Base-by-base conservation (phyloP, 2,329 filamentous ascomycete species). In the Peltaster fructicola region DNA sequence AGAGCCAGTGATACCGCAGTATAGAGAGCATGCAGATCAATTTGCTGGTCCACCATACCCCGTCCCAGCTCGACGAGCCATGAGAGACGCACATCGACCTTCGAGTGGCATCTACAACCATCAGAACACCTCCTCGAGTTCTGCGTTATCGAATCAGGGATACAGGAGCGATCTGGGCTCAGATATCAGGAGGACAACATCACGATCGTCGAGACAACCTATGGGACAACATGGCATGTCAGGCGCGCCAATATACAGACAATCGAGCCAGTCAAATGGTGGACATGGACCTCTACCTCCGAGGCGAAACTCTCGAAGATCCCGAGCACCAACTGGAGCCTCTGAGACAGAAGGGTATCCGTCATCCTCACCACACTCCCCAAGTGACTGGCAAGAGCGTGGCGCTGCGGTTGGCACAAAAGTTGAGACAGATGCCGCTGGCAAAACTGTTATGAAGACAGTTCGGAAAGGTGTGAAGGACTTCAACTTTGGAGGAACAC, bases 401-500 rank as follows among this genome's bases (percentile, higher is more conserved):
- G 88, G 88, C 20, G 85, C 88, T n/a, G 82, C 85, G 2, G 71
- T 90, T 14, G 73, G 73, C 10, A 65, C 84, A 25, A 68, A 77
- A 30, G 73, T 80, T 46, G 84, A 93, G 45, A 64, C 82, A 14
- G 88, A 95, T 50, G 68, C 77, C 15, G 31, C 33, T 6, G 88
- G 88, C 11, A 77, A 80, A 37, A 71, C 79, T 3, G 64, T 91
- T 6, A 65, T 81, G 33, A 73, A 80, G 33, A 73, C 79, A 30
- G 74, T 95, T 26, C 95, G 95, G 52, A 98, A 98, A 49, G 88
- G 88, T 2, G 88, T 98, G 21, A 79, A 88, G 37, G 88, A 98
- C 55, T 98, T 98, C 52, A 75, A 74, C 17, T 98, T 98, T 53
- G 84, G 84, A 13, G 68, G 78, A 27, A 74, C 85, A 3, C 62